Percentiles rank a stretch among this genome's conserved stretches.
Evolutionary conservation across 2,329 filamentous ascomycete genomes (phyloP).

Genomic region (Scolecobasidium constrictum): DNA sequence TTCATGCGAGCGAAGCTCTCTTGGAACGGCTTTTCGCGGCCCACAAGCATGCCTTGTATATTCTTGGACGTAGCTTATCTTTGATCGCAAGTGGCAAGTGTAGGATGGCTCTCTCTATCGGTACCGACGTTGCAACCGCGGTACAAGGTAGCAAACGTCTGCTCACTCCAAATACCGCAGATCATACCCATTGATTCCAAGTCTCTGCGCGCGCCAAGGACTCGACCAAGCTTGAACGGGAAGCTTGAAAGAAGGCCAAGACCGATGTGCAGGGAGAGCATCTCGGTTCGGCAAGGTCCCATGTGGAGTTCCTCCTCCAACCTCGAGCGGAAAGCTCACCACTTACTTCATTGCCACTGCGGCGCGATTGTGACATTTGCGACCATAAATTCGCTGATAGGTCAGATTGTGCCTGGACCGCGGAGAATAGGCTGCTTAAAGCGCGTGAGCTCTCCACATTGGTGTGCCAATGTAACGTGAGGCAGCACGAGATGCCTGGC

Average conservation of each 20-base stretch:
- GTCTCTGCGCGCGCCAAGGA: too few relatives aligned
- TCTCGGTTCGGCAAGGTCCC: background rate
- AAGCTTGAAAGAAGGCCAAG: background rate
- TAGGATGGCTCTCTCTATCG: too few relatives aligned
- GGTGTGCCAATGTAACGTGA: background rate
- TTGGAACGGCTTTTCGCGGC: too few relatives aligned
- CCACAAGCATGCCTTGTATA: too few relatives aligned
- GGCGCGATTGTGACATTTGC: background rate
- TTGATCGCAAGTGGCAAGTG: too few relatives aligned
- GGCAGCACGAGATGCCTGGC: background rate
- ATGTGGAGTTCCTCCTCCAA: background rate
- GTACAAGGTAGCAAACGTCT: too few relatives aligned
- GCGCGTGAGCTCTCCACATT: too few relatives aligned
- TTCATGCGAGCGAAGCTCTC: too few relatives aligned
- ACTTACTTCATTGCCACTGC: background rate
- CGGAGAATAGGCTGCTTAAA: background rate
- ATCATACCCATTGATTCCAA: too few relatives aligned
- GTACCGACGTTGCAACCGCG: too few relatives aligned
- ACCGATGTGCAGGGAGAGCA: conserved; percentile 7
- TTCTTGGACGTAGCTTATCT: too few relatives aligned
- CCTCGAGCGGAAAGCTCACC: background rate
- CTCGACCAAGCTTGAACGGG: background rate
- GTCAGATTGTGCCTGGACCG: background rate
- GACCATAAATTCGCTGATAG: background rate
- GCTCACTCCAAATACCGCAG: too few relatives aligned